Base-by-base conservation (phyloP, 768 basidiomycete genomes). In the Trametes meyenii region DNA sequence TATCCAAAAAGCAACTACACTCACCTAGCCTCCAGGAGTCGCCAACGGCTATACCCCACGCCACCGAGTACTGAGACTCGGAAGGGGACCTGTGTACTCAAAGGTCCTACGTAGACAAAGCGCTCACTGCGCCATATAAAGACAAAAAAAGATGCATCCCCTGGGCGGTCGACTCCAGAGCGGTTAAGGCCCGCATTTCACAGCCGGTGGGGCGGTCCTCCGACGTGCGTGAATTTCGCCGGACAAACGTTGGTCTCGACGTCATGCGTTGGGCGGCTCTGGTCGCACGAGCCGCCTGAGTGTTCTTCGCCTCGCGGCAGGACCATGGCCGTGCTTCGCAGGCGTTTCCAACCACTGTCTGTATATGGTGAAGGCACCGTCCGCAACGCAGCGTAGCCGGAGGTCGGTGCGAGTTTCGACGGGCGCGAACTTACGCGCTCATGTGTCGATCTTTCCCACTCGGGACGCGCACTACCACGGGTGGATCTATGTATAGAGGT, bases 401-500 rank as follows among this genome's bases (percentile, higher is more conserved):
- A n/a, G 26, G 48, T 12, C n/a, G 10, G 44, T 5, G 29, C 16
- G 48, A 33, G 16, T 16, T 4, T 35, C 16, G 29, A 35, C 26
- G 13, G 11, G 26, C 48, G 21, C 38, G 16, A n/a, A 38, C 36
- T 39, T 36, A 19, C 36, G 38, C 23, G 21, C 21, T 23, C 17
- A 23, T 40, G 38, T 52, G 12, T 35, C 36, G 3, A 26, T 52
- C 51, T 39, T 39, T 16, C 55, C 55, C 14, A 6, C 3, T 35
- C 23, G 0, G 55, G 55, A 24, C 21, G 44, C 21, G 46, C 36
- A 24, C 55, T 56, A 33, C 55, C 55, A 56, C 55, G 55, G 23
- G 35, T 19, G 26, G 16, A 17, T 7, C 45, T 56, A 56, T 49
- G 35, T 48, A 49, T 56, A 56, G 55, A n/a, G 23, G 3, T 33